Evolutionary conservation across 768 basidiomycete species (phyloP).

Genomic region (Amanita rubescens): DNA sequence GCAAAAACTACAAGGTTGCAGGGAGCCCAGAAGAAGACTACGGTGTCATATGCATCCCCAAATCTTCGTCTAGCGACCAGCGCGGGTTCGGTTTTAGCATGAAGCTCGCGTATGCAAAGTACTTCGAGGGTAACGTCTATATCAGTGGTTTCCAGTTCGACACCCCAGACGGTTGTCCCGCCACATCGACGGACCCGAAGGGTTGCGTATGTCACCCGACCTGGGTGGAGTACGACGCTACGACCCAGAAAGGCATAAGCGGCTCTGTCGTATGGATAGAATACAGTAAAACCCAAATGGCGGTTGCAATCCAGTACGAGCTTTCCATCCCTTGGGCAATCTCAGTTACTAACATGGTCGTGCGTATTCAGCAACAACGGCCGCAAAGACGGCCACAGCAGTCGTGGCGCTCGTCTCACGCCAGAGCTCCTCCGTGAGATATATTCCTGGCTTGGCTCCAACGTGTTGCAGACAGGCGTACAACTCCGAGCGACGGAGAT

Average conservation of each 20-base stretch:
- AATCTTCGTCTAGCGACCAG: background rate
- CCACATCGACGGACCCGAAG: background rate
- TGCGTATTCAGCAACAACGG: background rate
- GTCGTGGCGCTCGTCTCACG: conserved; percentile 7
- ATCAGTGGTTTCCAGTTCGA: conserved; percentile 6
- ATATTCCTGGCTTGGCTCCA: conserved; percentile 5
- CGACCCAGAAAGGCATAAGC: conserved; percentile 3
- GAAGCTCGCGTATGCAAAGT: conserved; percentile 4
- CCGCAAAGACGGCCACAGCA: background rate
- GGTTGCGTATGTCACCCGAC: background rate
- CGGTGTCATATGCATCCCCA: conserved; percentile 6
- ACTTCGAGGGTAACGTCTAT: conserved; percentile 9
- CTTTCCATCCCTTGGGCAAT: background rate
- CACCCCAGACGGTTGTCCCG: background rate
- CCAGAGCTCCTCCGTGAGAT: conserved; percentile 7
- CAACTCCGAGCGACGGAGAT: conserved; percentile 5
- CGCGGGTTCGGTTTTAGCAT: conserved; percentile 10
- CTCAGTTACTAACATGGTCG: background rate
- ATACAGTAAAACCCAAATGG: conserved; percentile 1
- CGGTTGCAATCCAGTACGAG: conserved; percentile 10
- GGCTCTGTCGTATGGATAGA: conserved; percentile 10
- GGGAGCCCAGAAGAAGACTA: conserved; percentile 4
- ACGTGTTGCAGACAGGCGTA: conserved; percentile 5
- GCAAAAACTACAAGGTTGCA: background rate
- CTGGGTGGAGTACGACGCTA: conserved; percentile 5